phyloP scores from a whole-genome alignment of 305 asterid genomes.

The Euphrasia arctica region DNA sequence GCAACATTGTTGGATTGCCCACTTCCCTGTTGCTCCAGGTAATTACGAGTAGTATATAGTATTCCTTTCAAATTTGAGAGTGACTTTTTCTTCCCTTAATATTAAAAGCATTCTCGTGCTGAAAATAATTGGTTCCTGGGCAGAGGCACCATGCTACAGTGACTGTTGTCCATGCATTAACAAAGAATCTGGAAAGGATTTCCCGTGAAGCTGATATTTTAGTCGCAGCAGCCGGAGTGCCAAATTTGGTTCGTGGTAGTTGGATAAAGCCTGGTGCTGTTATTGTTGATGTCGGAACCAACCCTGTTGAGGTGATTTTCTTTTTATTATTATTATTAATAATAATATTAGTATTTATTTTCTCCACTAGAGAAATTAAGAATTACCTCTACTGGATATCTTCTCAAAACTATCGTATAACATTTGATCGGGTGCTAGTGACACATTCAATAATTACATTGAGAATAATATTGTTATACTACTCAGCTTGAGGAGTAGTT shows the following conservation, averaged over 20 bases:
- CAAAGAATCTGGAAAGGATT: conserved; percentile 61
- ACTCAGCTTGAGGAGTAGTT: conserved; percentile 4
- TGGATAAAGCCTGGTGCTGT: conserved; percentile 97
- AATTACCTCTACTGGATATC: not conserved
- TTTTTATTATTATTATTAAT: not conserved
- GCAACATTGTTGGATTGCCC: conserved; percentile 95
- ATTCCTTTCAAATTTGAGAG: no score
- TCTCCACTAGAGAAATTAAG: not conserved
- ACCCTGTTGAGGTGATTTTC: conserved; percentile 61
- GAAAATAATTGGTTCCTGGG: conserved; percentile 25
- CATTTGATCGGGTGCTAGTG: not conserved
- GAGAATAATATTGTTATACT: not conserved
- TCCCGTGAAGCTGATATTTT: conserved; percentile 87
- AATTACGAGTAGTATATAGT: no score
- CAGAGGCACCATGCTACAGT: conserved; percentile 96
- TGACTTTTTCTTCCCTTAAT: not conserved
- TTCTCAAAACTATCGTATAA: not conserved
- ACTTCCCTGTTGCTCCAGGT: conserved; percentile 67
- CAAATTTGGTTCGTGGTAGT: conserved; percentile 79
- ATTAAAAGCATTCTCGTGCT: conserved; percentile 14
- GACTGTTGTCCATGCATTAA: conserved; percentile 60
- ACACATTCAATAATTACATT: not conserved
- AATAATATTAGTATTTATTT: no score
- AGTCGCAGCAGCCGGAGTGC: conserved; percentile 83
- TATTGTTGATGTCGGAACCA: conserved; percentile 83